Evolutionary conservation across 805 yeast species (phyloP), one percentile per base, ranked within the genome.

Genomic region (Torulaspora indica): DNA sequence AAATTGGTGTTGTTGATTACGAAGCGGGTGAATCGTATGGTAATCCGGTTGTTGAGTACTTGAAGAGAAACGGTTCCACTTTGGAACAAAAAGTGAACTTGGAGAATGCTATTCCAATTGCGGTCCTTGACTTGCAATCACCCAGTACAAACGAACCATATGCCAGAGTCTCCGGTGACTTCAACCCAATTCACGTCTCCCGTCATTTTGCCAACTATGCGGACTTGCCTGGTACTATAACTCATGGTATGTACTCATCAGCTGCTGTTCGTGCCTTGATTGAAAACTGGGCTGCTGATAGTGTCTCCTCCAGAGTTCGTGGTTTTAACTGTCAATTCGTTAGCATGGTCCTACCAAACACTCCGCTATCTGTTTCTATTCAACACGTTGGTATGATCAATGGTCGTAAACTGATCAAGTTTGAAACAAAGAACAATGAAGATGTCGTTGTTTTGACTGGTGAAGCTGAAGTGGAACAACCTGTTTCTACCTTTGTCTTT

Each of bases 391-490:
- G 98, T 72, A 93, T 93, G 99, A 88, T 93, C 64, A 93, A 91
- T 61, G 99, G 99, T 67, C 87, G 99, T 73, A 95, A 93, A 81
- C 84, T 93, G 63, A 79, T 93, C 64, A 87, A 86, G 75, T 88
- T 93, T 56, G 93, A 85, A 70, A 84, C 96, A 51, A 77, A 77
- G 70, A 89, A 89, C 69, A 79, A 78, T 55, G 88, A 83, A 59
- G 83, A 91, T 47, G 90, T 79, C 46, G 78, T 77, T 48, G 98
- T 93, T 15, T 75, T 93, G 58, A 67, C 76, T 42, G 99, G 98
- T 72, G 95, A 88, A 73, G 99, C 99, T 45, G 98, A 93, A 74
- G 90, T 95, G 61, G 98, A 93, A 59, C 99, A 93, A 73, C 98
- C 99, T 27, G 85, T 83, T 42, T 86, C 98, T 35, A 85, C 98